Evolutionary conservation across 371 early-diverging fungal species (phyloP).

Genomic region (Nematocida ironsii): DNA sequence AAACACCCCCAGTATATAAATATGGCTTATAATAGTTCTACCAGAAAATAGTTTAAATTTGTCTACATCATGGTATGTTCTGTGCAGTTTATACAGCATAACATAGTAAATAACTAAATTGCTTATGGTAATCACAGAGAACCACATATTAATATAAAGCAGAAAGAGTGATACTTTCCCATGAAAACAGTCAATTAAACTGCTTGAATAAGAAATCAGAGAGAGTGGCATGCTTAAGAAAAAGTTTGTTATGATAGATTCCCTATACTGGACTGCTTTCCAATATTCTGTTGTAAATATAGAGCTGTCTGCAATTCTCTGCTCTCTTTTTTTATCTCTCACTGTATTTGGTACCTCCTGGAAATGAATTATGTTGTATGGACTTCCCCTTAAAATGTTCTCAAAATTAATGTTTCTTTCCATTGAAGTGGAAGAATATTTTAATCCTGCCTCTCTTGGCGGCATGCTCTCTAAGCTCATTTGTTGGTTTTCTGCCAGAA

Average conservation of each 20-base stretch:
- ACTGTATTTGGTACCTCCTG: neutral
- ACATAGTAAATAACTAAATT: slow-evolving; percentile 9
- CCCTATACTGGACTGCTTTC: slow-evolving; percentile 16
- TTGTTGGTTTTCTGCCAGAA: too few relatives aligned
- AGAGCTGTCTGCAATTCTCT: neutral
- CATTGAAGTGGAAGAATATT: too few relatives aligned
- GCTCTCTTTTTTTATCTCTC: neutral
- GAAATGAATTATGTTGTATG: neutral
- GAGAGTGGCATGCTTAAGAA: neutral
- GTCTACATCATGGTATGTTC: neutral
- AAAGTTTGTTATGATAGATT: slow-evolving; percentile 3
- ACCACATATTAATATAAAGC: slow-evolving; percentile 8
- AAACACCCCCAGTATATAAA: neutral
- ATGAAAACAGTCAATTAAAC: neutral
- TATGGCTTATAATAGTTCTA: neutral
- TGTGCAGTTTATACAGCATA: neutral
- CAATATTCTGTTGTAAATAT: slow-evolving; percentile 47
- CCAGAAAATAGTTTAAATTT: neutral
- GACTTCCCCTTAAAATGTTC: neutral
- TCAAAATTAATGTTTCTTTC: neutral
- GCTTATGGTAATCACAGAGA: neutral
- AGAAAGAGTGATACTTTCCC: neutral
- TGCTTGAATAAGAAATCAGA: neutral
- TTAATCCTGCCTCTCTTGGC: too few relatives aligned
- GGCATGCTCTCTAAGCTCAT: too few relatives aligned